Percentiles rank a stretch among this genome's conserved stretches.
phyloP scores from a whole-genome alignment of 345 rosid species.

The Moringa oleifera region DNA sequence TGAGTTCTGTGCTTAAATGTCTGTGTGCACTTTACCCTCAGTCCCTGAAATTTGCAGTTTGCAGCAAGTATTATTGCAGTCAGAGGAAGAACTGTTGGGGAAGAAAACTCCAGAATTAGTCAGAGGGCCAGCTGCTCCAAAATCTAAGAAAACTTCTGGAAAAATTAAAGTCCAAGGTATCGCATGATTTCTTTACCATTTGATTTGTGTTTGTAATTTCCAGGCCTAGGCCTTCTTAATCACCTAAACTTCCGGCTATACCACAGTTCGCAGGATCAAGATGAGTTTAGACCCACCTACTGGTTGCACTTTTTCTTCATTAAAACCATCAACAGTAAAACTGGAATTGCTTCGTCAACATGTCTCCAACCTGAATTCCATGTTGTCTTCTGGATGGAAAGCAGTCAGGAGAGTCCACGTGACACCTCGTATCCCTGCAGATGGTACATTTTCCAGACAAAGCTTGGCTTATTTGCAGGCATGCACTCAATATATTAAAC shows the following conservation, averaged over 20 bases:
- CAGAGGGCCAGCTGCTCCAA: slow-evolving; percentile 54
- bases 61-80: slow-evolving; percentile 62
- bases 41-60: slow-evolving; percentile 31
- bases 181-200: neutral
- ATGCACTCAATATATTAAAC: slow-evolving; percentile 74
- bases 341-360: slow-evolving; percentile 48
- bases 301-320: slow-evolving; percentile 68
- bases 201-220: slow-evolving; percentile 10
- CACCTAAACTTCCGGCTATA: slow-evolving; percentile 18
- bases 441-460: slow-evolving; percentile 68
- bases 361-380: slow-evolving; percentile 46
- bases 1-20: neutral
- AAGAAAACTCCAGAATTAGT: slow-evolving; percentile 58
- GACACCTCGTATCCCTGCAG: slow-evolving; percentile 49
- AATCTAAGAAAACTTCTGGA: slow-evolving; percentile 67
- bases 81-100: slow-evolving; percentile 83
- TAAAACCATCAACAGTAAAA: slow-evolving; percentile 46
- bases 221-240: slow-evolving; percentile 10
- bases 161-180: slow-evolving; percentile 92
- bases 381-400: slow-evolving; percentile 62
- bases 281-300: slow-evolving; percentile 60
- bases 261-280: slow-evolving; percentile 78
- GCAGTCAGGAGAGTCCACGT: slow-evolving; percentile 56
- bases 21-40: neutral
- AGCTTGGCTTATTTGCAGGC: slow-evolving; percentile 84